A percentile compares a stretch with the other conserved stretches of the same genome.
These are phyloP conservation scores for Pisolithus thermaeus DNA, from an alignment of 1,284 basidiomycete species.

Conservation along the genomic window DNA sequence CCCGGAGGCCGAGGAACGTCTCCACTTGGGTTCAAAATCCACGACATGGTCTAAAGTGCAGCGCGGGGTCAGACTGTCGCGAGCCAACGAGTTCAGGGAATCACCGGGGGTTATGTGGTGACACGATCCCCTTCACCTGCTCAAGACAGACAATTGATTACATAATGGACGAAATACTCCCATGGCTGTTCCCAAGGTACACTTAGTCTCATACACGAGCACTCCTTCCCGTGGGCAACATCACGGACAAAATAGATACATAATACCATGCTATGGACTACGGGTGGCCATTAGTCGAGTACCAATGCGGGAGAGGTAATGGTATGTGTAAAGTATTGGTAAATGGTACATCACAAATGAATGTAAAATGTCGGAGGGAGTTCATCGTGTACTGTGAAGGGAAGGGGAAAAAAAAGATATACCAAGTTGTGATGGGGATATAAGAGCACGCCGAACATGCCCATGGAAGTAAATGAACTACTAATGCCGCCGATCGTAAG, in stretches of 20 bases:
- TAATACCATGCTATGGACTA: constrained; percentile 21
- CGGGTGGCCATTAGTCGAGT: constrained; percentile 22
- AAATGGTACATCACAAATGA: constrained; percentile 29
- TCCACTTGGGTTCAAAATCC: constrained; percentile 26
- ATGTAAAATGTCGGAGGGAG: constrained; percentile 15
- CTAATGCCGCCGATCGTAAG: constrained; percentile 22
- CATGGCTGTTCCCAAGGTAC: too few species aligned
- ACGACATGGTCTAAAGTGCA: constrained; percentile 19
- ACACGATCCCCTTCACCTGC: too few species aligned
- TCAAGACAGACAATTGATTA: too few species aligned
- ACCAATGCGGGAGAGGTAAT: constrained; percentile 27
- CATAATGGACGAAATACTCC: too few species aligned
- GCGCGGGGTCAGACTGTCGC: not conserved
- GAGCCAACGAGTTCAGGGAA: not conserved
- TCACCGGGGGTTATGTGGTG: too few species aligned
- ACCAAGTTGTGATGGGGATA: constrained; percentile 15
- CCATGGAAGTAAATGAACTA: constrained; percentile 20
- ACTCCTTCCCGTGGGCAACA: not conserved
- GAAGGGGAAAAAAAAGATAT: constrained; percentile 18
- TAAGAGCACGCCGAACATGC: constrained; percentile 21
- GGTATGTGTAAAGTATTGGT: constrained; percentile 30
- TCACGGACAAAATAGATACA: constrained; percentile 11
- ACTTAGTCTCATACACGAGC: too few species aligned
- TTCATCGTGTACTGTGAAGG: constrained; percentile 23
- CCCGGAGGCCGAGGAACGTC: constrained; percentile 11